Evolutionary conservation across 78 protist species (phyloP).

Genomic region (Polysphondylium violaceum): DNA sequence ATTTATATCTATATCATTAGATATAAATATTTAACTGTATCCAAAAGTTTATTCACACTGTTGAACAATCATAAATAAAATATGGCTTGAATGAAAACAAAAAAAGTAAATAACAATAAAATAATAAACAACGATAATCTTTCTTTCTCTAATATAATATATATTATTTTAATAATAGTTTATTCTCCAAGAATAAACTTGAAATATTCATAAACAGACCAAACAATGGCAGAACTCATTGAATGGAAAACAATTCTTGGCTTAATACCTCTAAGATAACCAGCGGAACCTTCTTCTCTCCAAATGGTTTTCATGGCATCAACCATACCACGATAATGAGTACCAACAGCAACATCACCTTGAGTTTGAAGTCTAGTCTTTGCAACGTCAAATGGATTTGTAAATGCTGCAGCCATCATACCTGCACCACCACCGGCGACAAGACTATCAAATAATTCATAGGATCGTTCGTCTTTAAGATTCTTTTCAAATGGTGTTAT

Average conservation of each 20-base stretch:
- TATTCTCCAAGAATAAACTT: constrained; percentile 49
- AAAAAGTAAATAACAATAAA: no score
- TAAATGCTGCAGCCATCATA: constrained; percentile 78
- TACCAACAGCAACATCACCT: constrained; percentile 15
- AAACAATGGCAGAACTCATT: constrained; percentile 80
- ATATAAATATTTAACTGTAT: no score
- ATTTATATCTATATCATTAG: no score
- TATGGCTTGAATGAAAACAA: no score
- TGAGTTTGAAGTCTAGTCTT: constrained; percentile 85
- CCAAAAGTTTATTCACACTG: no score
- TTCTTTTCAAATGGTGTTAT: constrained; percentile 20
- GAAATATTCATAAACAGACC: constrained; percentile 76
- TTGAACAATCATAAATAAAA: no score
- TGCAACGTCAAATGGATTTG: constrained; percentile 88
- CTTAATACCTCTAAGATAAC: constrained; percentile 65
- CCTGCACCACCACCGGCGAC: constrained; percentile 88
- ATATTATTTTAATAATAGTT: not conserved
- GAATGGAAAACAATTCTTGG: constrained; percentile 82
- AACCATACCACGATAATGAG: constrained; percentile 69
- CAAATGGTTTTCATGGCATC: constrained; percentile 70
- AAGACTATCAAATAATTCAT: constrained; percentile 26
- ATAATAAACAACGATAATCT: not conserved
- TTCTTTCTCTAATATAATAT: not conserved
- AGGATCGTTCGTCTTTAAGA: constrained; percentile 11
- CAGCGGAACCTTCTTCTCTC: constrained; percentile 67